Evolutionary conservation across 2,329 filamentous ascomycete species (phyloP).

Genomic region (Metarhizium robertsii): DNA sequence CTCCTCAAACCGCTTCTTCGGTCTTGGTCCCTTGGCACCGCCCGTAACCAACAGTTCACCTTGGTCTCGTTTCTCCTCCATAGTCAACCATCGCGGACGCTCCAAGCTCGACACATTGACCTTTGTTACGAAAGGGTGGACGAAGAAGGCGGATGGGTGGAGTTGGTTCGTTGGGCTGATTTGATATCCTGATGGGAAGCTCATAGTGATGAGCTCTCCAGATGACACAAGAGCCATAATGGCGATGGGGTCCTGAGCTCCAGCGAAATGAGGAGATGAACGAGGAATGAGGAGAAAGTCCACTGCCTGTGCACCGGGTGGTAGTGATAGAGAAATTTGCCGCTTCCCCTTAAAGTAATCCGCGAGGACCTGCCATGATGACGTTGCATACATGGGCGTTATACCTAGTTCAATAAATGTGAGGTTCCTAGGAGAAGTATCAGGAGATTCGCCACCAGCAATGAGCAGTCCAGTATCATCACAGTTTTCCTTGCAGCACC

Average conservation of each 20-base stretch:
- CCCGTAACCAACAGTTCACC: constrained; percentile 73
- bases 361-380: constrained; percentile 74
- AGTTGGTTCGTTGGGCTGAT: constrained; percentile 91
- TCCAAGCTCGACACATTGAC: constrained; percentile 65
- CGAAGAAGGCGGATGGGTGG: constrained; percentile 76
- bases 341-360: constrained; percentile 73
- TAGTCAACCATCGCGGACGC: constrained; percentile 75
- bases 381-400: constrained; percentile 86
- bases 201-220: constrained; percentile 81
- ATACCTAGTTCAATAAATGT: constrained; percentile 84
- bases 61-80: constrained; percentile 74
- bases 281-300: constrained; percentile 81
- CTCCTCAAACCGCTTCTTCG: constrained; percentile 68
- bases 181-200: constrained; percentile 83
- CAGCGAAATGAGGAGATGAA: constrained; percentile 72
- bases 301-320: constrained; percentile 64
- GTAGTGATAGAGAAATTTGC: constrained; percentile 62
- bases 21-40: constrained; percentile 61
- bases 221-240: constrained; percentile 71
- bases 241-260: constrained; percentile 84
- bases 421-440: constrained; percentile 62
- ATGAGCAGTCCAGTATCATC: constrained; percentile 88
- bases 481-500: constrained; percentile 90
- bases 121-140: constrained; percentile 79
- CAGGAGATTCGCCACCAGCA: constrained; percentile 66